A percentile compares a stretch with the other conserved stretches of the same genome.
These are phyloP conservation scores for Candida nanaspora DNA, from an alignment of 805 yeast genomes.

Conservation along the genomic window DNA sequence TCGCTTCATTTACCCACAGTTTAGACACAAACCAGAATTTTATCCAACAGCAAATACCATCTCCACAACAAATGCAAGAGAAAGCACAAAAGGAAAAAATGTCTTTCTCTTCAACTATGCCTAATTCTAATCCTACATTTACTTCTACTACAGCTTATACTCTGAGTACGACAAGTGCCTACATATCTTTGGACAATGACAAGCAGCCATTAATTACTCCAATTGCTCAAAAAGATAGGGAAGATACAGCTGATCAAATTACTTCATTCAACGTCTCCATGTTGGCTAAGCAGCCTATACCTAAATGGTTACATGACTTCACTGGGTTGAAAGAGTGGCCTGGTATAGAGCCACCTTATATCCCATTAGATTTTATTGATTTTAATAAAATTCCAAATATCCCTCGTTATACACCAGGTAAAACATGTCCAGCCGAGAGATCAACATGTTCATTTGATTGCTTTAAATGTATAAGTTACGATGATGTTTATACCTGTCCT, in stretches of 20 bases:
- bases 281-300: slow-evolving; percentile 37
- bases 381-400: slow-evolving; percentile 42
- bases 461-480: slow-evolving; percentile 63
- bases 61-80: too few species aligned
- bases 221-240: background rate
- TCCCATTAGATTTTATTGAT: slow-evolving; percentile 69
- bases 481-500: slow-evolving; percentile 73
- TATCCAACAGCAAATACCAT: too few species aligned
- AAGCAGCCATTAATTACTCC: background rate
- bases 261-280: slow-evolving; percentile 16
- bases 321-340: slow-evolving; percentile 84
- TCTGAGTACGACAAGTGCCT: too few species aligned
- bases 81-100: too few species aligned
- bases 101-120: too few species aligned
- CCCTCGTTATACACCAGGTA: slow-evolving; percentile 46
- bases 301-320: slow-evolving; percentile 68
- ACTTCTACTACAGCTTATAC: too few species aligned
- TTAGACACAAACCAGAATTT: too few species aligned
- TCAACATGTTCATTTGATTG: slow-evolving; percentile 81
- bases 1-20: too few species aligned
- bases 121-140: too few species aligned
- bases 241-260: background rate
- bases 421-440: slow-evolving; percentile 43
- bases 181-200: too few species aligned
- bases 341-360: slow-evolving; percentile 78